Conservation (phyloP, 2,329 filamentous ascomycete genomes). For the Clonostachys solani region DNA sequence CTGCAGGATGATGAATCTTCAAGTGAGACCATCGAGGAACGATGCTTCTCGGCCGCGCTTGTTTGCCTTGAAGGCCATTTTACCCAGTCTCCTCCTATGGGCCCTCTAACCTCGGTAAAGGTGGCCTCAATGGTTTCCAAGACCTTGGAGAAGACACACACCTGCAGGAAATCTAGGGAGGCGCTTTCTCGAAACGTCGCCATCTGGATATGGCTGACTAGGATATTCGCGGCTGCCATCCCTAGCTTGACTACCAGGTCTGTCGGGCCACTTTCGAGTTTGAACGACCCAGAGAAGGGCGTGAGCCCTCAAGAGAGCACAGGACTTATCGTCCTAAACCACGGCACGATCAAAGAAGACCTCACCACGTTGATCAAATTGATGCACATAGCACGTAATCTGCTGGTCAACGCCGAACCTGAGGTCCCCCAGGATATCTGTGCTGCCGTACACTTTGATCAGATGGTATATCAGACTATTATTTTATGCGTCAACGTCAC, state of each 20-base stretch:
- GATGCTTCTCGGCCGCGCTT: constrained; percentile 56
- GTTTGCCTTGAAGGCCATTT: constrained; percentile 60
- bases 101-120: constrained; percentile 47
- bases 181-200: constrained; percentile 57
- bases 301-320: constrained; percentile 60
- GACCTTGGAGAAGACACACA: constrained; percentile 61
- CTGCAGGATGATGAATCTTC: not conserved
- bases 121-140: constrained; percentile 54
- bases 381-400: constrained; percentile 62
- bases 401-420: constrained; percentile 60
- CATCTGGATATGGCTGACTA: constrained; percentile 62
- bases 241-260: constrained; percentile 57
- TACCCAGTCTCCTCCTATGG: constrained; percentile 51
- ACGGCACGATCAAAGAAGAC: constrained; percentile 56
- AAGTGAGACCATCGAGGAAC: constrained; percentile 55
- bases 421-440: constrained; percentile 64
- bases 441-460: constrained; percentile 59
- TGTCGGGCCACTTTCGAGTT: constrained; percentile 47
- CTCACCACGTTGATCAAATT: constrained; percentile 61
- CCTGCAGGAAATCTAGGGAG: constrained; percentile 56
- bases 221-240: constrained; percentile 57
- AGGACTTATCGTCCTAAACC: constrained; percentile 58
- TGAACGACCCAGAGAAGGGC: constrained; percentile 50
- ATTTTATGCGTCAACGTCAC: constrained; percentile 63
- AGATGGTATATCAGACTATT: constrained; percentile 62